Evolutionary conservation across 768 basidiomycete species (phyloP).

Genomic region (Tricholoma saponaceum): DNA sequence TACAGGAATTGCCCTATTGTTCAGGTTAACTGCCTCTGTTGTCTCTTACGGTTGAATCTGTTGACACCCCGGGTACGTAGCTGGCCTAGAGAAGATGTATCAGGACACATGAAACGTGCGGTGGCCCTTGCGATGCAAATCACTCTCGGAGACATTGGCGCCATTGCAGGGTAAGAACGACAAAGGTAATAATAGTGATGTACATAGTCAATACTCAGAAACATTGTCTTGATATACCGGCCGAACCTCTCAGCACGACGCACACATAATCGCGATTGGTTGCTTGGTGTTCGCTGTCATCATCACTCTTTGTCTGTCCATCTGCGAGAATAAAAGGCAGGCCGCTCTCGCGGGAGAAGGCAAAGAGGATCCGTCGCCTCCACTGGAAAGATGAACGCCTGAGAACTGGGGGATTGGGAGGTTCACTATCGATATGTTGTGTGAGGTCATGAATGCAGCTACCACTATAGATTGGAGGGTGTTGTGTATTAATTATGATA

Average conservation of each 20-base stretch:
- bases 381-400: slow-evolving; percentile 17
- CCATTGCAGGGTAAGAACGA: slow-evolving; percentile 41
- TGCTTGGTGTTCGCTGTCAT: slow-evolving; percentile 47
- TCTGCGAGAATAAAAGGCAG: slow-evolving; percentile 44
- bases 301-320: slow-evolving; percentile 40
- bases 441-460: background rate
- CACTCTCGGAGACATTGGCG: slow-evolving; percentile 57
- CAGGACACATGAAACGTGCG: slow-evolving; percentile 63
- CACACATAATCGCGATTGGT: slow-evolving; percentile 58
- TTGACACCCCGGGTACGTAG: slow-evolving; percentile 16
- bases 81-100: slow-evolving; percentile 68
- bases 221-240: slow-evolving; percentile 50
- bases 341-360: slow-evolving; percentile 23
- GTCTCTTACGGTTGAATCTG: background rate
- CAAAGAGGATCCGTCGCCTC: slow-evolving; percentile 13
- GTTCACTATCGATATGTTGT: slow-evolving; percentile 37
- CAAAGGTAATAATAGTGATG: background rate
- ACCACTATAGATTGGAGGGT: background rate
- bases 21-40: slow-evolving; percentile 31
- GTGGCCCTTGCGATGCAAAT: slow-evolving; percentile 63
- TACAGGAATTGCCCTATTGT: slow-evolving; percentile 51
- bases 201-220: background rate
- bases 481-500: background rate
- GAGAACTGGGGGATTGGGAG: slow-evolving; percentile 35
- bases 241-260: slow-evolving; percentile 41